phyloP scores from a whole-genome alignment of 2,329 filamentous ascomycete species.

The Xylariaceae sp. region DNA sequence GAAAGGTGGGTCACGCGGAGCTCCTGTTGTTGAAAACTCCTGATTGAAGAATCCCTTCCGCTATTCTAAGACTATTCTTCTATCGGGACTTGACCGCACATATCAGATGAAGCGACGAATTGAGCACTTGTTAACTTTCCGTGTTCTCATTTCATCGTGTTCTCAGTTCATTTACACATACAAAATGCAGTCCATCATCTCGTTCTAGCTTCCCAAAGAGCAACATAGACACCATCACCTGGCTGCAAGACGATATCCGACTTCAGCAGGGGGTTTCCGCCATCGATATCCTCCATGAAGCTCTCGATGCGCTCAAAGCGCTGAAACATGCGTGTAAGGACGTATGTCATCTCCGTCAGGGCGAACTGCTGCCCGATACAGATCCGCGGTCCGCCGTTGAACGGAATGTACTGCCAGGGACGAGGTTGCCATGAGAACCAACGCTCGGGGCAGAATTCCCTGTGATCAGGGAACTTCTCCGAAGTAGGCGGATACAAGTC shows the following conservation, averaged over 20 bases:
- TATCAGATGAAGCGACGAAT: background rate
- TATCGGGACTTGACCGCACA: too few species aligned
- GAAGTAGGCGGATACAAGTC: slow-evolving; percentile 55
- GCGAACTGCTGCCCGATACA: slow-evolving; percentile 80
- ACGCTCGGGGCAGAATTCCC: slow-evolving; percentile 59
- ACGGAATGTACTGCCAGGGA: slow-evolving; percentile 68
- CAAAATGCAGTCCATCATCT: background rate
- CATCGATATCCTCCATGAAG: slow-evolving; percentile 51
- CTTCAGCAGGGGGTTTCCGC: slow-evolving; percentile 49
- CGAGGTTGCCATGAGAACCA: slow-evolving; percentile 60
- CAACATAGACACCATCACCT: slow-evolving; percentile 52
- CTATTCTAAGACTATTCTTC: too few species aligned
- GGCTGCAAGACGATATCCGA: slow-evolving; percentile 57
- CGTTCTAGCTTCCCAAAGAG: slow-evolving; percentile 44
- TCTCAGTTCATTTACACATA: background rate
- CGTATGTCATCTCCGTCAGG: slow-evolving; percentile 69
- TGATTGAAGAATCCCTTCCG: too few species aligned
- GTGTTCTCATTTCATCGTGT: background rate
- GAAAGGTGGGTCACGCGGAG: too few species aligned
- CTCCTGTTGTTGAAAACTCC: too few species aligned
- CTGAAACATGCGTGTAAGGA: slow-evolving; percentile 67
- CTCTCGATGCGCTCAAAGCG: slow-evolving; percentile 59
- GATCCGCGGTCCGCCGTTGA: slow-evolving; percentile 69
- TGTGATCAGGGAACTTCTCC: slow-evolving; percentile 41
- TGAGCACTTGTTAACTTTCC: background rate